Evolutionary conservation across 441 rosid genomes (phyloP), one percentile per base, ranked within the genome.

Genomic region (Rhodomyrtus psidioides): DNA sequence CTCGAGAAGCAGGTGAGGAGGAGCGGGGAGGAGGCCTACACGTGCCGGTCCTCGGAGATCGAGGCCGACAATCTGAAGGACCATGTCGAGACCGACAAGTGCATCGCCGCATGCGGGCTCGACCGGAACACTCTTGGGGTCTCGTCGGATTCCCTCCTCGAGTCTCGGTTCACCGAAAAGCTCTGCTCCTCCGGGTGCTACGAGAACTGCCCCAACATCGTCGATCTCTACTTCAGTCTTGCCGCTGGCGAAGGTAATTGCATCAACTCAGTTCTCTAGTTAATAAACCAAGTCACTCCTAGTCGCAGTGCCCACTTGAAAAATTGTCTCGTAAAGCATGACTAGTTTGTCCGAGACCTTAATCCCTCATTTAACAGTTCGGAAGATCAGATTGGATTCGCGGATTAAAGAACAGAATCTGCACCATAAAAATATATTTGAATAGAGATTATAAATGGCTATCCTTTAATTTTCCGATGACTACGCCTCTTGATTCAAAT

Each of bases 201-300:
- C 83, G 88, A 91, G 16, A 87, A 88, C 88, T 96, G 99, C 88
- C 95, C 96, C 89, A 95, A 95, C 91, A 83, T 94, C 53, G 91
- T 95, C 70, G 98, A 96, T 86, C 97, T 96, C 55, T 95, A 91
- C 92, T 96, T 93, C 93, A 96, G 93, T 70, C 96, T 96, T 19
- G 99, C 99, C 0, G 96, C 97, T 15, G 97, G 95, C 7, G 98
- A 95, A 95, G 99, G 98, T 95, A 86, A 65, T 10, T 65, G 0
- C 76, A 2, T 65, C 76, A 30, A 17, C 44, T 19, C 21, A 24
- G 76, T 30, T 17, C 14, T 34, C 24, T 65, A 19, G 76, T 65
- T 5, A 9, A 10, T 17, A 30, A 65, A 39, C 46, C 76, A 65
- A 19, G 19, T 2, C 44, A 30, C 76, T 65, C 26, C 46, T 19